phyloP scores from a whole-genome alignment of 2,329 filamentous ascomycete species.

The Cladosporium austrohemisphaericum region DNA sequence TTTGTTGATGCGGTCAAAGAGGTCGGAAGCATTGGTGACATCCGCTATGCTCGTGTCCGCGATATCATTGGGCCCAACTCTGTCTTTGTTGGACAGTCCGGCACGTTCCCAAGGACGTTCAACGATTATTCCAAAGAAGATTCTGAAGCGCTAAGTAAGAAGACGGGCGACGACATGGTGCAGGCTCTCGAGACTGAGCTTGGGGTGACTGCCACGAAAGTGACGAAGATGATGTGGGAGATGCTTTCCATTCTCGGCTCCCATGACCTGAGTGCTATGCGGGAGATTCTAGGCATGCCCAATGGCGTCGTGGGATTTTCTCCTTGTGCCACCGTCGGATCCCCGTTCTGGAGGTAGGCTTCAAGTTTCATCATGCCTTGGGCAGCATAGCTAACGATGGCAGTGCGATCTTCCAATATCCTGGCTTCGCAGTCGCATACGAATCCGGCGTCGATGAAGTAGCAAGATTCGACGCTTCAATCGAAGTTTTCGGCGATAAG shows the following conservation, averaged over 20 bases:
- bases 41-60: constrained; percentile 51
- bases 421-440: constrained; percentile 50
- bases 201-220: constrained; percentile 24
- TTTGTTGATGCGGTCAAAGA: constrained; percentile 43
- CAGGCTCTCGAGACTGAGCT: constrained; percentile 30
- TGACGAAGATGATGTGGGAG: constrained; percentile 32
- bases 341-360: constrained; percentile 16
- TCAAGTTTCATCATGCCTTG: background rate
- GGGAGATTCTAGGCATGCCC: constrained; percentile 49
- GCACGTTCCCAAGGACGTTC: constrained; percentile 44
- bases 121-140: constrained; percentile 17
- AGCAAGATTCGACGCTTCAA: constrained; percentile 48
- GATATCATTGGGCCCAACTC: constrained; percentile 52
- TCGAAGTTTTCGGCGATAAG: constrained; percentile 48
- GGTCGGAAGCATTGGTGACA: constrained; percentile 39
- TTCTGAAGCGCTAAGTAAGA: constrained; percentile 18
- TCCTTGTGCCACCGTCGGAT: constrained; percentile 31
- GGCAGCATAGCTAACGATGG: background rate
- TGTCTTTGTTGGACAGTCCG: constrained; percentile 44
- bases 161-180: constrained; percentile 23
- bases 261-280: constrained; percentile 51
- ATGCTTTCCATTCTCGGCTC: constrained; percentile 46
- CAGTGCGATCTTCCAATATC: constrained; percentile 42
- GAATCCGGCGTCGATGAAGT: constrained; percentile 53
- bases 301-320: constrained; percentile 38